Base-by-base conservation (phyloP, 164 flowering plant species). In the Vitis labrusca region DNA sequence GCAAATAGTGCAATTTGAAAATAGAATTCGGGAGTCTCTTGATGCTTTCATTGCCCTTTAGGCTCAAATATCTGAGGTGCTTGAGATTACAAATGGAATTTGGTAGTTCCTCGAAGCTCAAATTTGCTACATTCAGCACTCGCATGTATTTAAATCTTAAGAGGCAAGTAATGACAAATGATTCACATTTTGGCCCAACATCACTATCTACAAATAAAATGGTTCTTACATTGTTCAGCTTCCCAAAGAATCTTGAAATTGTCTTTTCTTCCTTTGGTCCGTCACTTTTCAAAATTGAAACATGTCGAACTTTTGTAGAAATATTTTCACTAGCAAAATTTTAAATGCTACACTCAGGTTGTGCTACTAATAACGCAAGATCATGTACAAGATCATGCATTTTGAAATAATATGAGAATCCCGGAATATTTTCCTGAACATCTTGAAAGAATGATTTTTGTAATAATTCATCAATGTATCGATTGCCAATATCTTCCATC, bases 351-450 rank as follows among this genome's bases (percentile, higher is more conserved):
- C 15, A 15, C 7, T 57, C 19, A 13, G 0, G 7, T n/a, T 12
- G 15, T 57, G 3, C 17, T 1, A 57, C 3, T 0, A 17, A 57
- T 13, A 13, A 57, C 0, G 59, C 59, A 15, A 57, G 19, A 13
- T 57, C 59, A 17, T 57, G 50, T 15, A 61, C 8, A 8, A 61
- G 37, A 44, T 61, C 64, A 61, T 61, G 64, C 64, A 61, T 37
- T 29, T 59, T 59, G 27, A 23, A 59, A 1, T 0, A 0, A 47
- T 9, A 10, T 0, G 3, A 27, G 0, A 59, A 1, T 9, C 14
- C 6, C 1, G 0, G 2, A 19, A 10, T 0, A 12, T 44, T 1
- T 2, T 15, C 0, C 44, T 32, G 0, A 2, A 14, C 49, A 11
- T 61, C 16, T n/a, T 61, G 64, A 15, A 61, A 32, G 50, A 37